Percentiles rank a stretch among this genome's conserved stretches.
phyloP scores from a whole-genome alignment of 106 monocot species.

The Cymbidium sinense region DNA sequence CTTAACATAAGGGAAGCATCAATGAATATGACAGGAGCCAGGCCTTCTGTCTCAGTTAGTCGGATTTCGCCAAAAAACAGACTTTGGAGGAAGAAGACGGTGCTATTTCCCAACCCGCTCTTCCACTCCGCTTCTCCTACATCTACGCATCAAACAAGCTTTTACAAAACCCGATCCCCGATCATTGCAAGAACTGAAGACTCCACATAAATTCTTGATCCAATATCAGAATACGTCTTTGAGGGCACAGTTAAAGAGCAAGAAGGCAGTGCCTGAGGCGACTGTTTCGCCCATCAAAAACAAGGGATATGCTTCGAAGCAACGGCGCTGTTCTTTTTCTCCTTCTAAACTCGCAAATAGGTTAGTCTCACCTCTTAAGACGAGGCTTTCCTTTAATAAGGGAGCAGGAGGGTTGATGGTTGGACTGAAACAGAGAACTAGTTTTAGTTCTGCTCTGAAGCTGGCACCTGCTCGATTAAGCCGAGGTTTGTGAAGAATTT shows the following conservation, averaged over 20 bases:
- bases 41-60: conserved; percentile 28
- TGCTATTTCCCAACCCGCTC: conserved; percentile 71
- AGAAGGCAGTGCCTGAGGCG: conserved; percentile 13
- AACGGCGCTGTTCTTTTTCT: conserved; percentile 29
- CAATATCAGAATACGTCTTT: conserved; percentile 31
- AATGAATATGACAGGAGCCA: background rate
- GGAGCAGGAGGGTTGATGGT: conserved; percentile 17
- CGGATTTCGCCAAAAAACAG: conserved; percentile 41
- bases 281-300: background rate
- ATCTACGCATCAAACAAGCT: conserved; percentile 12
- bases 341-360: conserved; percentile 55
- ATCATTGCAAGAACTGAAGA: conserved; percentile 17
- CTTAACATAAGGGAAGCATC: conserved; percentile 5
- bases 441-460: background rate
- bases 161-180: conserved; percentile 59
- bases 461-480: background rate
- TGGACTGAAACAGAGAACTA: conserved; percentile 38
- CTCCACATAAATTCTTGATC: conserved; percentile 54
- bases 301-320: background rate
- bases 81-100: conserved; percentile 67
- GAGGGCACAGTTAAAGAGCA: conserved; percentile 39
- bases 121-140: conserved; percentile 26
- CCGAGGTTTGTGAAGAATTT: background rate
- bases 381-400: conserved; percentile 33
- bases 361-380: conserved; percentile 61